These are phyloP conservation scores for Nectriaceae sp. DNA, from an alignment of 2,329 filamentous ascomycete species.

Conservation along the genomic window DNA sequence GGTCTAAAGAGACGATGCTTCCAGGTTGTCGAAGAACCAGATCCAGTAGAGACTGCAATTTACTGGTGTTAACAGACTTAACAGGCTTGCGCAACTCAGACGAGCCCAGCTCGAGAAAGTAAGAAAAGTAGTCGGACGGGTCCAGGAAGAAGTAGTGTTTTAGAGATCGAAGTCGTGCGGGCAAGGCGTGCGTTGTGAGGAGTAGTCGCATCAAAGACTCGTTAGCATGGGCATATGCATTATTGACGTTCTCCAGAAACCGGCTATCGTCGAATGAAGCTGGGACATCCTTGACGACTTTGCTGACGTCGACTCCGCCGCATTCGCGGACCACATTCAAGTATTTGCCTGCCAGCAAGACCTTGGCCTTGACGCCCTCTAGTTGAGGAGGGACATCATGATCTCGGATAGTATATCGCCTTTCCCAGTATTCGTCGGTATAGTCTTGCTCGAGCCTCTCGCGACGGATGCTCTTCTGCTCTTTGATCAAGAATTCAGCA, in stretches of 20 bases:
- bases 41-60: slow-evolving; percentile 94
- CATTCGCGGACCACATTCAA: slow-evolving; percentile 97
- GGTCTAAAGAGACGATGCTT: slow-evolving; percentile 88
- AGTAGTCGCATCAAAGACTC: slow-evolving; percentile 88
- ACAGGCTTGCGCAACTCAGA: slow-evolving; percentile 90
- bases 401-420: slow-evolving; percentile 91
- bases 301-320: slow-evolving; percentile 91
- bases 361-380: slow-evolving; percentile 88
- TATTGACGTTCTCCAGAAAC: slow-evolving; percentile 95
- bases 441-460: slow-evolving; percentile 94
- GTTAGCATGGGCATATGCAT: slow-evolving; percentile 93
- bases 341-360: slow-evolving; percentile 93
- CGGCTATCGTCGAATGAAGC: slow-evolving; percentile 87
- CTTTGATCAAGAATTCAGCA: slow-evolving; percentile 90
- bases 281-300: slow-evolving; percentile 85
- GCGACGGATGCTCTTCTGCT: slow-evolving; percentile 91
- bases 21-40: slow-evolving; percentile 94
- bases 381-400: slow-evolving; percentile 90
- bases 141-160: slow-evolving; percentile 99
- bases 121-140: slow-evolving; percentile 95
- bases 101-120: slow-evolving; percentile 89
- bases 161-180: slow-evolving; percentile 81
- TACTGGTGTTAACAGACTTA: slow-evolving; percentile 85
- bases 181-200: slow-evolving; percentile 88
- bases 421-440: slow-evolving; percentile 99